Base-by-base conservation (phyloP, 2,329 filamentous ascomycete species). In the Aspergillus vadensis region DNA sequence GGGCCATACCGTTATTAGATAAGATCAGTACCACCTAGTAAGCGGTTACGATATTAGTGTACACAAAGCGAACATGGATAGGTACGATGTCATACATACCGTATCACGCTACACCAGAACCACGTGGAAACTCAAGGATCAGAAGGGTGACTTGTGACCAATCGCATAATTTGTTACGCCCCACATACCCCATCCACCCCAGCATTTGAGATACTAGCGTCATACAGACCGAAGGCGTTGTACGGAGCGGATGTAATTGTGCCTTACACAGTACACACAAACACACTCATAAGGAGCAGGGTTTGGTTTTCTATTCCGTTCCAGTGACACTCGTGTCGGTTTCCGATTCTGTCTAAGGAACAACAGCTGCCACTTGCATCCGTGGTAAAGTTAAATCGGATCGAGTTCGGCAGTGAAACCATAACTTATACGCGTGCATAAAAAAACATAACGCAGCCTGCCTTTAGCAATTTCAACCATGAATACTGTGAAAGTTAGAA, bases 91-190 rank as follows among this genome's bases (percentile, higher is more conserved):
- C 49, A 19, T 43, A 53, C 23, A 59, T 61, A 61, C 30, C 21
- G 51, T 57, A 61, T 62, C 55, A 54, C 43, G 56, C 53, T 62
- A 54, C 54, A 41, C 52, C 58, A 58, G 56, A 63, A 63, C 65
- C 65, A 67, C 65, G 65, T 67, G 65, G 65, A 61, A 63, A 60
- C 56, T 50, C 62, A 47, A 55, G 63, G 61, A 59, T 67, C 55
- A 63, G 59, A 61, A 61, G 47, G 55, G 47, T 48, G 58, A 10
- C 15, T 14, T 17, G 4, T 19, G 25, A 17, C 64, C 65, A 67
- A 67, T 67, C 62, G 59, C 23, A 44, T 50, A 60, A 52, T 63
- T 63, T 57, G 10, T 15, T 23, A 10, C 4, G 51, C 43, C 59
- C 65, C 65, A 62, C 60, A 50, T 53, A 30, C 50, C 53, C 51